Evolutionary conservation across 768 basidiomycete genomes (phyloP), one percentile per base, ranked within the genome.

Genomic region (Termitomyces sp.): DNA sequence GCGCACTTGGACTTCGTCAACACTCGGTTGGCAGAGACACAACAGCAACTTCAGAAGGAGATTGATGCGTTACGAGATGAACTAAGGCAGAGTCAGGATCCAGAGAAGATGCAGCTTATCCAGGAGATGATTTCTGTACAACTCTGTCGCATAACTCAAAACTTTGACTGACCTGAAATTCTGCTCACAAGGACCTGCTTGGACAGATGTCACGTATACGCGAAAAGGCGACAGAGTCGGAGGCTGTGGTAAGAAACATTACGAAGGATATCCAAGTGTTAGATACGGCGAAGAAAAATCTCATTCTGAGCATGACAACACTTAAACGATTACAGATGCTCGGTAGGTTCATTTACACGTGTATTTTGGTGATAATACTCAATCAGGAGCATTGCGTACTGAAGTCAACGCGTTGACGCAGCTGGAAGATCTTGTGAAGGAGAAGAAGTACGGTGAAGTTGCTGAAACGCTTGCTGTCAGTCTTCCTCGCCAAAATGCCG

Each of bases 181-280:
- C 37, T 44, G 17, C 45, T 30, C 44, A 11, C 65, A n/a, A 98
- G 95, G 94, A 97, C 65, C 78, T 98, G 15, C 79, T 98, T 46
- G 86, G 88, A 26, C 96, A 98, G 73, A 96, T 98, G 84, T 94
- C 89, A 37, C 88, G 89, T 54, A 97, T 98, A 60, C 83, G 93
- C 43, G 94, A 98, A 71, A 98, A 98, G 66, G 94, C 96, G 0
- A 90, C 93, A 1, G 97, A 99, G 67, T 94, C 93, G 2, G 97
- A 98, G 64, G 93, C 93, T 1, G 92, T 98, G 46, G 97, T 98
- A 24, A 81, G 89, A 51, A 85, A 92, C 62, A 97, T 98, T 60
- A 99, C 97, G 2, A 88, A 90, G 60, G 97, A 99, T 69, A 98
- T 99, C 46, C 95, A 98, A 67, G 82, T 88, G 5, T 77, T 99